Evolutionary conservation across 2,329 filamentous ascomycete genomes (phyloP).

Genomic region (Exophiala viscosa): DNA sequence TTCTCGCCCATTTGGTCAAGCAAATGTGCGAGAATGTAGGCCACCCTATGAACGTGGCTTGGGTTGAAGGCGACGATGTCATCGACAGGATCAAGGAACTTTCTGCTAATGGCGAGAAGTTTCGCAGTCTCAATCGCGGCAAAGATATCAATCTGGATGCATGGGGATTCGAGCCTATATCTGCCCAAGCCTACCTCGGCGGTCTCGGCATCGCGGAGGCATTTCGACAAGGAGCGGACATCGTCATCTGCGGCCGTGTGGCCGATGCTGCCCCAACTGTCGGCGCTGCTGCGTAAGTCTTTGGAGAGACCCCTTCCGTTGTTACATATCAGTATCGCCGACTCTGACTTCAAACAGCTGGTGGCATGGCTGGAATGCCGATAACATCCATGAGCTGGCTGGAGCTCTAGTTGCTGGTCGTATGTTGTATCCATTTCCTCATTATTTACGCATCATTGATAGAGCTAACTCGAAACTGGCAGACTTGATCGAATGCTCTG

Average conservation of each 20-base stretch:
- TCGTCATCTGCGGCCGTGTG: slow-evolving; percentile 41
- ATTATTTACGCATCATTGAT: no score
- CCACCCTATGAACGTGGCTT: slow-evolving; percentile 35
- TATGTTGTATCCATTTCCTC: slow-evolving; percentile 31
- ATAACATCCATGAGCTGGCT: slow-evolving; percentile 31
- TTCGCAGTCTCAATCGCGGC: slow-evolving; percentile 16
- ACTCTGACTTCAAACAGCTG: slow-evolving; percentile 14
- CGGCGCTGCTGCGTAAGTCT: slow-evolving; percentile 29
- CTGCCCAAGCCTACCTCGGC: slow-evolving; percentile 33
- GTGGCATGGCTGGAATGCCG: slow-evolving; percentile 34
- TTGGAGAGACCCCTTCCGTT: not conserved
- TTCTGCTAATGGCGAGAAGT: slow-evolving; percentile 32
- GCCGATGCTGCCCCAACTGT: slow-evolving; percentile 35
- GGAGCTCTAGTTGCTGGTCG: slow-evolving; percentile 29
- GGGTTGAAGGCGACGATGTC: slow-evolving; percentile 41
- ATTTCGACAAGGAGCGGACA: slow-evolving; percentile 37
- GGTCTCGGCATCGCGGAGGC: slow-evolving; percentile 33
- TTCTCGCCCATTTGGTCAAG: slow-evolving; percentile 22
- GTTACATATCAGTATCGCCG: not conserved
- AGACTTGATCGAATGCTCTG: no score
- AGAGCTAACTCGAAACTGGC: no score
- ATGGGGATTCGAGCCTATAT: slow-evolving; percentile 26
- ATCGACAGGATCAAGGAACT: slow-evolving; percentile 31
- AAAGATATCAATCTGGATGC: slow-evolving; percentile 15
- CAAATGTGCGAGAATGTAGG: slow-evolving; percentile 34